Evolutionary conservation across 306 rosid species (phyloP).

Genomic region (Pterocarpus macrocarpus): DNA sequence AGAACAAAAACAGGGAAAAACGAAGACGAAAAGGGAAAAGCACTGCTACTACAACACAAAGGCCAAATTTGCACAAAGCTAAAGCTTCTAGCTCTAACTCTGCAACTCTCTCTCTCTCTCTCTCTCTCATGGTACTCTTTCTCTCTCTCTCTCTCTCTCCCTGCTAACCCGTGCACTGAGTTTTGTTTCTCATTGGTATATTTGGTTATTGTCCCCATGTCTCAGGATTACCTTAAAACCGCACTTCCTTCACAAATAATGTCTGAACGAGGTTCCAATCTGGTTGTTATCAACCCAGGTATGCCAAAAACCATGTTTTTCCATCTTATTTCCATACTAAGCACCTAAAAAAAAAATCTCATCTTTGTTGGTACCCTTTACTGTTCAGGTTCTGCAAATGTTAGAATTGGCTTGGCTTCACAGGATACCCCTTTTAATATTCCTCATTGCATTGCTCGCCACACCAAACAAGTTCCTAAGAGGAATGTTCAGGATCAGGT

Average conservation of each 20-base stretch:
- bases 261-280: constrained; percentile 90
- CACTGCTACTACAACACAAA: neutral
- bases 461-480: constrained; percentile 71
- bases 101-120: neutral
- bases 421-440: constrained; percentile 78
- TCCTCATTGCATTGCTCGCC: constrained; percentile 93
- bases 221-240: constrained; percentile 91
- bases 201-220: constrained; percentile 22
- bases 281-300: constrained; percentile 95
- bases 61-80: constrained; percentile 26
- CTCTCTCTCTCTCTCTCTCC: neutral
- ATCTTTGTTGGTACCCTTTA: constrained; percentile 38
- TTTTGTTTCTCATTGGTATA: constrained; percentile 35
- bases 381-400: constrained; percentile 76
- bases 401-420: constrained; percentile 91
- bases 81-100: neutral
- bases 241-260: constrained; percentile 90
- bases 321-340: neutral
- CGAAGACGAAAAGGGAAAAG: constrained; percentile 5
- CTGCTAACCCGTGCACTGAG: neutral
- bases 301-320: constrained; percentile 38
- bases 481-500: constrained; percentile 91
- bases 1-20: neutral
- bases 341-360: neutral
- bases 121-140: constrained; percentile 47